phyloP scores from a whole-genome alignment of 495 filamentous ascomycete species.

The Neurospora africana region DNA sequence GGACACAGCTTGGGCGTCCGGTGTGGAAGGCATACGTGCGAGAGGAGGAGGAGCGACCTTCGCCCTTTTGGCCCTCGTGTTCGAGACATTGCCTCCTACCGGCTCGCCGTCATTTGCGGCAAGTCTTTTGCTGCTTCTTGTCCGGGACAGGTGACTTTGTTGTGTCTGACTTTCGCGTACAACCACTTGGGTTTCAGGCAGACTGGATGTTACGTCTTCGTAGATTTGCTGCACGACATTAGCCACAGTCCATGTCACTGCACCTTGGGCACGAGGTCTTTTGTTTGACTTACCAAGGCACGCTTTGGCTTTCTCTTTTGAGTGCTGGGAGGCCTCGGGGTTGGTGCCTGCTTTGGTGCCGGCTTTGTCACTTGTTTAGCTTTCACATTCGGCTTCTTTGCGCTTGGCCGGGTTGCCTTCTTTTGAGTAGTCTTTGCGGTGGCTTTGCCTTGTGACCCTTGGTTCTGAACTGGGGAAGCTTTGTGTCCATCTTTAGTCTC shows the following conservation, averaged over 20 bases:
- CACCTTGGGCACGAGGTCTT: background rate
- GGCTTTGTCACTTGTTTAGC: background rate
- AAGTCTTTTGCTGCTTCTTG: background rate
- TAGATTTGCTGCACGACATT: constrained; percentile 11
- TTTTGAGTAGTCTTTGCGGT: background rate
- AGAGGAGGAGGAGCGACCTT: background rate
- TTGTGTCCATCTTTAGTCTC: background rate
- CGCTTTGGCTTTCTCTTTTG: constrained; percentile 13
- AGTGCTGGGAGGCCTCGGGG: background rate
- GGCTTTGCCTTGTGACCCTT: background rate
- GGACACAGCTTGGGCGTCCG: background rate
- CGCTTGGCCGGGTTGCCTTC: background rate
- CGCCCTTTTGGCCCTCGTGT: background rate
- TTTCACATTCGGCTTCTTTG: background rate
- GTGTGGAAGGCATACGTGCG: background rate
- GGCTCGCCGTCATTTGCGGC: background rate
- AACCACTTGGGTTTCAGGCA: constrained; percentile 12
- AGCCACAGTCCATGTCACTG: background rate
- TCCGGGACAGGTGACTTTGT: background rate
- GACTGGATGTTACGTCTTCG: constrained; percentile 7
- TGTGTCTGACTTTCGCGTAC: constrained; percentile 10
- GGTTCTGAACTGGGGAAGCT: background rate
- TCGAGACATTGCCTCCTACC: background rate
- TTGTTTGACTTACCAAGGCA: constrained; percentile 9
- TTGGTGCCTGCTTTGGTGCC: background rate